A percentile compares a stretch with the other conserved stretches of the same genome.
phyloP scores from a whole-genome alignment of 805 yeast species.

The Cyberlindnera mississippiensis region DNA sequence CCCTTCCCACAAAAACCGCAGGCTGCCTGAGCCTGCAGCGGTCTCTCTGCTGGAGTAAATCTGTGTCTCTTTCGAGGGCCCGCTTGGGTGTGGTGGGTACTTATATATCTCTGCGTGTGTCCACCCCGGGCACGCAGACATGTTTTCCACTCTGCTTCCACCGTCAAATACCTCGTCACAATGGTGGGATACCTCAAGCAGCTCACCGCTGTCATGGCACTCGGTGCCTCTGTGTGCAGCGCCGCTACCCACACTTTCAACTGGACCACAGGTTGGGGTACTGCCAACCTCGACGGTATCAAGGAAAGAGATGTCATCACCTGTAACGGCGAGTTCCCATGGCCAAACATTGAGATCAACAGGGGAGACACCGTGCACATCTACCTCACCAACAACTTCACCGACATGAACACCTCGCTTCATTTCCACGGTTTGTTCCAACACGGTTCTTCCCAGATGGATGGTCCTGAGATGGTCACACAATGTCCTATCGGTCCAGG shows the following conservation, averaged over 20 bases:
- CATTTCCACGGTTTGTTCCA: conserved; percentile 94
- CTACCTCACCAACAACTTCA: conserved; percentile 71
- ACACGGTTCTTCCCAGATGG: conserved; percentile 72
- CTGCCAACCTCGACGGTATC: conserved; percentile 38
- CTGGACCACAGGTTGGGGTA: conserved; percentile 63
- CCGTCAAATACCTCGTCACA: neutral
- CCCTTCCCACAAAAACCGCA: too few species aligned
- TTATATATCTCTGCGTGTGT: conserved; percentile 2
- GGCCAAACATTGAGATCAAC: conserved; percentile 76
- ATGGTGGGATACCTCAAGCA: conserved; percentile 11
- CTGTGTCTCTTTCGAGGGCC: neutral
- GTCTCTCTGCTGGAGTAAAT: conserved; percentile 4
- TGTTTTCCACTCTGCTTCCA: too few species aligned
- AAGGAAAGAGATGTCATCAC: conserved; percentile 39
- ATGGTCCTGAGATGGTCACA: conserved; percentile 84
- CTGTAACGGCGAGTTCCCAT: conserved; percentile 60
- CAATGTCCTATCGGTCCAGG: conserved; percentile 94
- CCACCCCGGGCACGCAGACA: neutral
- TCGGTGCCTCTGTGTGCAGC: conserved; percentile 6
- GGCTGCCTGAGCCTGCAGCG: neutral
- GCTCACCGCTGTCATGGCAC: conserved; percentile 5
- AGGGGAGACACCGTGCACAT: conserved; percentile 77
- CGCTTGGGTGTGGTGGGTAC: neutral
- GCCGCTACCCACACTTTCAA: conserved; percentile 54
- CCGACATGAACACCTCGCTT: conserved; percentile 57